Base-by-base conservation (phyloP, 768 basidiomycete genomes). In the Mycena rebaudengoi region DNA sequence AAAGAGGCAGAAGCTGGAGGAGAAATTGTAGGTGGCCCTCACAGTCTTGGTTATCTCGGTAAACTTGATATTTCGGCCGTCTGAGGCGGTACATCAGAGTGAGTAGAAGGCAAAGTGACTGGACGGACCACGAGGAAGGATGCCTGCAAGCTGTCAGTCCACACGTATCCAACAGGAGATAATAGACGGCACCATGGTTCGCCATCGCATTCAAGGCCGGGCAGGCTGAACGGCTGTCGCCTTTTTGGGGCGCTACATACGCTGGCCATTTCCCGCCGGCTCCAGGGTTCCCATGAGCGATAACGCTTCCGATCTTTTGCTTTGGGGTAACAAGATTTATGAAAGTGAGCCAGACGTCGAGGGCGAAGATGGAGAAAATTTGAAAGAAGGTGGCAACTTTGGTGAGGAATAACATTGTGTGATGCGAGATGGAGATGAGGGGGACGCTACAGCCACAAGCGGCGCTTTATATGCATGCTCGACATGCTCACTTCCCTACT, bases 31-130 rank as follows among this genome's bases (percentile, higher is more conserved):
- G 1, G 89, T 86, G 28, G 79, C 40, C 0, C 83, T 82, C 64
- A 91, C 80, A 11, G 73, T 77, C 4, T 71, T 21, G 32, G 69
- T 75, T 62, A 87, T 69, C 44, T 85, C 83, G 43, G 72, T 79
- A 75, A 94, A 94, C 7, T 82, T 79, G 74, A 95, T 89, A 61
- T 88, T 86, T 40, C 85, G 83, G 18, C 93, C 93, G 62, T 86
- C 84, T 65, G 29, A n/a, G n/a, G n/a, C n/a, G n/a, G n/a, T n/a
- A 25, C 2, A n/a, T 29, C 1, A 51, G 30, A 2, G 16, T 12
- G 4, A 41, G 26, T 30, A 35, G 60, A 11, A 12, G 33, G 32
- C 30, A 35, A 8, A 52, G n/a, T n/a, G n/a, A n/a, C n/a, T 13
- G 12, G 35, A 41, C 53, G 28, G 8, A 65, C 64, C 58, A 41